These are phyloP conservation scores for Trypanosoma caninum DNA, from an alignment of 208 protist species.

Conservation along the genomic window DNA sequence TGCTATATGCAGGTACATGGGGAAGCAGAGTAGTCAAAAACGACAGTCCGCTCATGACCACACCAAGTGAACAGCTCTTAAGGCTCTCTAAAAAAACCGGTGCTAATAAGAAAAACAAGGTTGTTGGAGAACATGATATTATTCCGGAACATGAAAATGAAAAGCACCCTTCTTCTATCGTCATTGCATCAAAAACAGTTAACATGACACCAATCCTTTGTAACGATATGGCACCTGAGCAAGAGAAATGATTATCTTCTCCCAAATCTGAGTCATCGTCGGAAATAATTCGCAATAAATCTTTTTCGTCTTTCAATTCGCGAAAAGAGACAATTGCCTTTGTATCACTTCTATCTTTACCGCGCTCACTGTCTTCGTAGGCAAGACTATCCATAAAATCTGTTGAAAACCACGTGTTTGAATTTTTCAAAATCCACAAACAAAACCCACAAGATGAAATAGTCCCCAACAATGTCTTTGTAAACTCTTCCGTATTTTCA, in stretches of 20 bases:
- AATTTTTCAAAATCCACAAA: not conserved
- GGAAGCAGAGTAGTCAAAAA: slow-evolving; percentile 17
- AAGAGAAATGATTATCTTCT: not conserved
- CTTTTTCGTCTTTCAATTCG: slow-evolving; percentile 19
- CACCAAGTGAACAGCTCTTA: slow-evolving; percentile 14
- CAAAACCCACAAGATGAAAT: not conserved
- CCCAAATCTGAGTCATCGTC: slow-evolving; percentile 4
- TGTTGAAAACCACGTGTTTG: not conserved
- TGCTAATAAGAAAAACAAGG: slow-evolving; percentile 17
- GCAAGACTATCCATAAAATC: slow-evolving; percentile 18
- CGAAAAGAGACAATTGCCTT: slow-evolving; percentile 9
- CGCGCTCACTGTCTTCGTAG: slow-evolving; percentile 25
- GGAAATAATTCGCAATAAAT: slow-evolving; percentile 12
- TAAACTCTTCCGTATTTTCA: not conserved
- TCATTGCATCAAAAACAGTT: slow-evolving; percentile 17
- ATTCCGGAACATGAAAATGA: not conserved
- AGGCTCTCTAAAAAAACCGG: slow-evolving; percentile 20
- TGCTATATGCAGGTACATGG: slow-evolving; percentile 16
- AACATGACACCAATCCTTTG: slow-evolving; percentile 20
- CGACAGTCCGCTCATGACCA: slow-evolving; percentile 21
- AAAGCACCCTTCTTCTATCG: not conserved
- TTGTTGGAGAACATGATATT: slow-evolving; percentile 18
- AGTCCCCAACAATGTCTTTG: not conserved
- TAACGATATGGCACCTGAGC: slow-evolving; percentile 1
- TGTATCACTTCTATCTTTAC: slow-evolving; percentile 3